A percentile compares a stretch with the other conserved stretches of the same genome.
These are phyloP conservation scores for Aureobasidium musti DNA, from an alignment of 2,329 filamentous ascomycete genomes.

Conservation along the genomic window DNA sequence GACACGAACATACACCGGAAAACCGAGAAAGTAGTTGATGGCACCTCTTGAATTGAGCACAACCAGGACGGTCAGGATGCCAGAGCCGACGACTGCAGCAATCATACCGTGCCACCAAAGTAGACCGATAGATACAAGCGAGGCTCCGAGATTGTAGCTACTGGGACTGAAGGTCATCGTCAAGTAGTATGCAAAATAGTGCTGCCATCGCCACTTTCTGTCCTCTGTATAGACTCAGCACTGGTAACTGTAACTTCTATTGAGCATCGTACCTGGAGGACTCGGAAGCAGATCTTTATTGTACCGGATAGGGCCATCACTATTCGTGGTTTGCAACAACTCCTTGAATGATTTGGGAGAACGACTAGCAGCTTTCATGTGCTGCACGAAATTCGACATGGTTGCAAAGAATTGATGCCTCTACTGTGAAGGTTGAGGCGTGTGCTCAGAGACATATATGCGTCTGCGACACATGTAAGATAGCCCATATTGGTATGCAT, in stretches of 20 bases:
- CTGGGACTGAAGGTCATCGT: constrained; percentile 20
- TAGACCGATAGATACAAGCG: constrained; percentile 1
- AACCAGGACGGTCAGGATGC: constrained; percentile 7
- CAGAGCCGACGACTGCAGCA: constrained; percentile 8
- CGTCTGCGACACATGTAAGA: neutral
- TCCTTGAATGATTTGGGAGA: neutral
- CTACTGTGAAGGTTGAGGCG: neutral
- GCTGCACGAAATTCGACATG: neutral
- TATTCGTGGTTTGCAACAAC: neutral
- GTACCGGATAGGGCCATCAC: neutral
- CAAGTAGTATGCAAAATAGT: constrained; percentile 18
- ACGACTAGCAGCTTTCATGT: neutral
- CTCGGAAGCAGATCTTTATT: constrained; percentile 18
- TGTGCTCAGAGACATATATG: neutral
- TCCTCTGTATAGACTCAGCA: constrained; percentile 1
- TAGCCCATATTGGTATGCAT: constrained; percentile 1
- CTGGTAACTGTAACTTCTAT: no score
- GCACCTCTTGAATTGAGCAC: constrained; percentile 9
- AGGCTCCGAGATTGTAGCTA: constrained; percentile 19
- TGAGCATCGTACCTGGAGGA: neutral
- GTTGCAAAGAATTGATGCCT: neutral
- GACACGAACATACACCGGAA: constrained; percentile 16
- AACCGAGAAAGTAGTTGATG: constrained; percentile 8
- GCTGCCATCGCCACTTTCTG: constrained; percentile 12
- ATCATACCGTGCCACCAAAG: constrained; percentile 21